phyloP scores from a whole-genome alignment of 2,329 filamentous ascomycete species.

The Diaporthe ilicicola region DNA sequence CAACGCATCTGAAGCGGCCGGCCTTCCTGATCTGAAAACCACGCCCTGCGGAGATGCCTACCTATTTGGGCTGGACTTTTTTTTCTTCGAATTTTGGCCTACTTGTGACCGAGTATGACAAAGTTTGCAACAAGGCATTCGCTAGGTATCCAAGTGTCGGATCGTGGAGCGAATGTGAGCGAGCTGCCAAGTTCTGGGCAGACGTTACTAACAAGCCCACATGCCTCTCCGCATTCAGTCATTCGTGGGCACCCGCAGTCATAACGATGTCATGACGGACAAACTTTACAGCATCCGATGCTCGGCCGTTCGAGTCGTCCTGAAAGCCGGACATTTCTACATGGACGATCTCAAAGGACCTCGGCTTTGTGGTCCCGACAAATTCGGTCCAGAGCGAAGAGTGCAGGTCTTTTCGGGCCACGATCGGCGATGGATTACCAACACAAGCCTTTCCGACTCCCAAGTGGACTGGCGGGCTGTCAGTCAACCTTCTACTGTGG shows the following conservation, averaged over 20 bases:
- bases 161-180: background rate
- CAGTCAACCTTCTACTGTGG: slow-evolving; percentile 21
- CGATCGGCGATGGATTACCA: slow-evolving; percentile 23
- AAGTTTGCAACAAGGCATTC: background rate
- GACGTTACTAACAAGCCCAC: background rate
- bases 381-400: background rate
- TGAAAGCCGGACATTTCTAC: background rate
- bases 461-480: background rate
- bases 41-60: background rate
- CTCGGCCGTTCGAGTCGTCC: background rate
- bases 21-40: background rate
- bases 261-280: slow-evolving; percentile 15
- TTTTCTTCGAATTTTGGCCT: background rate
- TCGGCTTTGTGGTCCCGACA: slow-evolving; percentile 3
- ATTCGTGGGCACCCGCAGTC: background rate
- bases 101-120: background rate
- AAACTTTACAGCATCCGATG: background rate
- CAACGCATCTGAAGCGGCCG: background rate
- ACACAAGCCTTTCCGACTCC: slow-evolving; percentile 20
- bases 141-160: background rate
- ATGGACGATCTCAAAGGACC: background rate
- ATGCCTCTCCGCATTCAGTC: background rate
- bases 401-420: background rate
- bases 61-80: background rate
- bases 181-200: background rate